These are phyloP conservation scores for Scutellaria baicalensis DNA, from an alignment of 257 asterid species.

Conservation along the genomic window DNA sequence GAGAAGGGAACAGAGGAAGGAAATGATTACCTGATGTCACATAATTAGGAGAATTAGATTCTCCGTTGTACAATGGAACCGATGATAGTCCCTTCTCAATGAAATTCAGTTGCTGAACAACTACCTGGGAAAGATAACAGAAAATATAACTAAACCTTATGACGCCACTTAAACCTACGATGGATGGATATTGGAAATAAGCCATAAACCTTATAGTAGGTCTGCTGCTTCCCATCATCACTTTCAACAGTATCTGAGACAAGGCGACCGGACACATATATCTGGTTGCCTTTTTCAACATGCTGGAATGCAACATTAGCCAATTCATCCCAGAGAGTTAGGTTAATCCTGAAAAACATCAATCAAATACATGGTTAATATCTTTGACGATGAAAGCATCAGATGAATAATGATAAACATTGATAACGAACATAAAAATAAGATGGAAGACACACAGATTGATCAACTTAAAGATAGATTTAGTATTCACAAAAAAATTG, in stretches of 20 bases:
- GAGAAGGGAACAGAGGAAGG: background rate
- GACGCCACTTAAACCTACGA: background rate
- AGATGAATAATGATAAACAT: background rate
- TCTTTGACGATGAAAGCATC: conserved; percentile 4
- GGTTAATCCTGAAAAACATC: conserved; percentile 53
- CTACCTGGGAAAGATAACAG: conserved; percentile 51
- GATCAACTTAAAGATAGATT: background rate
- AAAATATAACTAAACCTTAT: background rate
- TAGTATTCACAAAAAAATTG: background rate
- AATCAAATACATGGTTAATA: background rate
- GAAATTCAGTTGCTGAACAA: conserved; percentile 80
- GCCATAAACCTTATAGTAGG: conserved; percentile 67
- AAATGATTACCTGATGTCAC: conserved; percentile 27
- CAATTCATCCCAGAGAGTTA: conserved; percentile 85
- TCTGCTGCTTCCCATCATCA: conserved; percentile 86
- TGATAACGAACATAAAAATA: background rate
- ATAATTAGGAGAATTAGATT: conserved; percentile 39
- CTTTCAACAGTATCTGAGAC: conserved; percentile 73
- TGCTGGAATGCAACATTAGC: conserved; percentile 74
- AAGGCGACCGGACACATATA: conserved; percentile 73
- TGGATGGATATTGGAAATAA: background rate
- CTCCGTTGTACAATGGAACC: conserved; percentile 52
- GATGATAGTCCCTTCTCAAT: conserved; percentile 51
- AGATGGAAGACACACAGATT: background rate
- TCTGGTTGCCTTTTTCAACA: conserved; percentile 86